Conservation (phyloP, 2,329 filamentous ascomycete genomes). For the Pseudogymnoascus sp. region DNA sequence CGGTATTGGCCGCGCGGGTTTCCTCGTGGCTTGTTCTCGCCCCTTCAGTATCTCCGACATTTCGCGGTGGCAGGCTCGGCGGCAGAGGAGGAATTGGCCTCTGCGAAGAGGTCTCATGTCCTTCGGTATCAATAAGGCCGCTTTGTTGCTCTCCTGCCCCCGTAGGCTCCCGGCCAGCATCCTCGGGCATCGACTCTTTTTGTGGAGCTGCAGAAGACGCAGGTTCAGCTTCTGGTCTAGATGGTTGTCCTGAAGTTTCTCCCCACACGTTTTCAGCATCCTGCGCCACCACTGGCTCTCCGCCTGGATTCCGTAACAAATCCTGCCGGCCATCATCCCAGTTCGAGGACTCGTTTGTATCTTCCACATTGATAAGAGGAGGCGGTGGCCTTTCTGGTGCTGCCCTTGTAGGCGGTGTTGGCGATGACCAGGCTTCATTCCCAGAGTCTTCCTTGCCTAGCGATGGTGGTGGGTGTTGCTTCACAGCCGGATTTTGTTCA, state of each 20-base stretch:
- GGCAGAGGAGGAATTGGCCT: background rate
- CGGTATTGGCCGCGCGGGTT: slow-evolving; percentile 18
- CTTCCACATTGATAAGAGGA: slow-evolving; percentile 24
- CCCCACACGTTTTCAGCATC: slow-evolving; percentile 27
- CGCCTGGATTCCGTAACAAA: slow-evolving; percentile 16
- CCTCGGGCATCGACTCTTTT: background rate
- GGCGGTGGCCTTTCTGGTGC: slow-evolving; percentile 14
- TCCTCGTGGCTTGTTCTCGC: slow-evolving; percentile 19
- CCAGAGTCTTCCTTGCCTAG: slow-evolving; percentile 22
- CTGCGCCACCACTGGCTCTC: slow-evolving; percentile 19
- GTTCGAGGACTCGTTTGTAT: slow-evolving; percentile 24
- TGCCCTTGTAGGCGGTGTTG: slow-evolving; percentile 13
- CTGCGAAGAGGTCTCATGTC: background rate
- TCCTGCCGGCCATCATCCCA: slow-evolving; percentile 26
- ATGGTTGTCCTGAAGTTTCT: slow-evolving; percentile 17
- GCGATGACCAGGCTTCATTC: slow-evolving; percentile 23
- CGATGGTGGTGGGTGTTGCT: slow-evolving; percentile 19
- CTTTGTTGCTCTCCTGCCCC: slow-evolving; percentile 1
- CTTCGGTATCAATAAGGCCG: background rate
- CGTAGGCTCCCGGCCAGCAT: background rate
- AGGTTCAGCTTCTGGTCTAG: background rate
- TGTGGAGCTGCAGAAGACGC: background rate
- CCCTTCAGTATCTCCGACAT: slow-evolving; percentile 22
- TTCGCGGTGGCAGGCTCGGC: slow-evolving; percentile 3
- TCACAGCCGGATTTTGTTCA: slow-evolving; percentile 15